Evolutionary conservation across 495 filamentous ascomycete genomes (phyloP).

Genomic region (Viridothelium virens): DNA sequence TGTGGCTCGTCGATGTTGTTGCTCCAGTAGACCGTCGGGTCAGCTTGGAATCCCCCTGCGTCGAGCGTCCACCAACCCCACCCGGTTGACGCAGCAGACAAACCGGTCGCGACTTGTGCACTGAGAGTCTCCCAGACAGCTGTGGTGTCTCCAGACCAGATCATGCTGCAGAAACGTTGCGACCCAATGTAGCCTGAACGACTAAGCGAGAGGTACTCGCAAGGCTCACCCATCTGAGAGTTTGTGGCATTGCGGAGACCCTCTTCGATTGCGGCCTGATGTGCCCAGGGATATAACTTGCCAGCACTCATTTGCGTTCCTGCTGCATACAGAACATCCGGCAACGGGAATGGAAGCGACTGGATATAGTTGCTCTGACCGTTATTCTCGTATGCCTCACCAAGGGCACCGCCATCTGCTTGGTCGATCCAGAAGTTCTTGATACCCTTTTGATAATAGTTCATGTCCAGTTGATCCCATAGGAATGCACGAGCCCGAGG

Average conservation of each 20-base stretch:
- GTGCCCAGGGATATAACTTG: conserved; percentile 18
- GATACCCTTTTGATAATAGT: conserved; percentile 17
- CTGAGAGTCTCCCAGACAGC: conserved; percentile 18
- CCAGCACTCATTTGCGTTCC: conserved; percentile 15
- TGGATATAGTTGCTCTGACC: conserved; percentile 16
- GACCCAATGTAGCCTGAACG: conserved; percentile 18
- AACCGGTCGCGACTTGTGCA: conserved; percentile 14
- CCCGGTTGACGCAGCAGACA: conserved; percentile 17
- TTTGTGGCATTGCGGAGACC: conserved; percentile 16
- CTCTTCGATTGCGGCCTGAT: conserved; percentile 16
- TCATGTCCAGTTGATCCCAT: conserved; percentile 11
- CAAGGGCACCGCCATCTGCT: conserved; percentile 18
- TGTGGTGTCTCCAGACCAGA: conserved; percentile 18
- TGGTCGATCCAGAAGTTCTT: conserved; percentile 22
- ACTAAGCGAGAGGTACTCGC: conserved; percentile 15
- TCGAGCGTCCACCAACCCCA: conserved; percentile 19
- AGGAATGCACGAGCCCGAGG: conserved; percentile 16
- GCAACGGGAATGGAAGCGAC: conserved; percentile 12
- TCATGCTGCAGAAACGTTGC: conserved; percentile 20
- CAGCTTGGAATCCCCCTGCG: conserved; percentile 16
- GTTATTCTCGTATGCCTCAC: conserved; percentile 20
- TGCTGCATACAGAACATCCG: conserved; percentile 16
- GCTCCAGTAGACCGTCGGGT: conserved; percentile 15
- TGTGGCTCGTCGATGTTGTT: conserved; percentile 18
- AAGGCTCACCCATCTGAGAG: conserved; percentile 14